A percentile compares a stretch with the other conserved stretches of the same genome.
phyloP scores from a whole-genome alignment of 495 filamentous ascomycete genomes.

The Annulohypoxylon maeteangense region DNA sequence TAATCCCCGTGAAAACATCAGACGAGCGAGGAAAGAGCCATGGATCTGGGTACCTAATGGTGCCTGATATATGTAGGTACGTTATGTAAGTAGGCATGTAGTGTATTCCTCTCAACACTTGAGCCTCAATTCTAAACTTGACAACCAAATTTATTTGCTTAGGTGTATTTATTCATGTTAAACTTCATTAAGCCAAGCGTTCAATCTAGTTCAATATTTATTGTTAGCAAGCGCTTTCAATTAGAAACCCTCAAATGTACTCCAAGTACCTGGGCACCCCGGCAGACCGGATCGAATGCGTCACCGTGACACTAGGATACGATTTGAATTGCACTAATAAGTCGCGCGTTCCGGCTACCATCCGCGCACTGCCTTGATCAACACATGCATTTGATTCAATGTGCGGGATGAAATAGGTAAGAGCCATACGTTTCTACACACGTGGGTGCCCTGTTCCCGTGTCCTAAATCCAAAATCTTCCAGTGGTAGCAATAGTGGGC shows the following conservation, averaged over 20 bases:
- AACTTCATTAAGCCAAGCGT: too few relatives aligned
- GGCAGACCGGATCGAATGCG: slow-evolving; percentile 11
- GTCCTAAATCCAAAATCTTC: neutral
- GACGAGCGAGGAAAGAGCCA: neutral
- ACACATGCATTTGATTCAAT: neutral
- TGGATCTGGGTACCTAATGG: slow-evolving; percentile 1
- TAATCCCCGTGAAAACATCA: slow-evolving; percentile 1
- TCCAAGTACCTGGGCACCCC: neutral
- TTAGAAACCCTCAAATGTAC: neutral
- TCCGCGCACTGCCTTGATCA: neutral
- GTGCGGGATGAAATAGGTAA: neutral
- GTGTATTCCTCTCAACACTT: slow-evolving; percentile 26
- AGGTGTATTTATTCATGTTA: neutral
- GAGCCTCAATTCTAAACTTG: slow-evolving; percentile 37
- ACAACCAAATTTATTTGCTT: slow-evolving; percentile 1
- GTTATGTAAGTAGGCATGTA: neutral
- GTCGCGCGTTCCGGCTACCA: neutral
- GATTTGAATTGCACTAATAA: neutral
- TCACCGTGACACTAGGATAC: slow-evolving; percentile 14
- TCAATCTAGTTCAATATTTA: neutral
- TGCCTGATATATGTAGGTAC: neutral
- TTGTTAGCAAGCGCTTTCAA: neutral
- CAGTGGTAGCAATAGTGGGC: neutral
- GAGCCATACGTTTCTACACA: neutral
- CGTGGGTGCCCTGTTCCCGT: neutral